Evolutionary conservation across 305 asterid species (phyloP), one percentile per base, ranked within the genome.

Genomic region (Coffea humblotiana): DNA sequence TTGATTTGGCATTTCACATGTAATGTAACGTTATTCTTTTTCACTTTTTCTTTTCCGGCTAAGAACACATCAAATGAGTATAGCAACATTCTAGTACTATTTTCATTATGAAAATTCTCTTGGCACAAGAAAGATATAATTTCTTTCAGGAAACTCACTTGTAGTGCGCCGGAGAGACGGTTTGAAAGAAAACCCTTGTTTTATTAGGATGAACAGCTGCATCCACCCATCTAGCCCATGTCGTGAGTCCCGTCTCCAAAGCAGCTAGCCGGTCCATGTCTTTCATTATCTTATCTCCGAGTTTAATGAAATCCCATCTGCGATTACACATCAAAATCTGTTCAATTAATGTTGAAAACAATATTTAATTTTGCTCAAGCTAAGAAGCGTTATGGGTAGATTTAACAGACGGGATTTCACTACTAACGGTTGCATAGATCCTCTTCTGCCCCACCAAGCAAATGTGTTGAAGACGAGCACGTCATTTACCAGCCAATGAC

Each of bases 191-290:
- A 43, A 80, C 80, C 56, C 65, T 45, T 5, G 78, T 84, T 71
- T 43, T 84, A 13, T 78, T 8, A 65, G 84, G 84, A 60, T 84
- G 49, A 58, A 84, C 40, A 51, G 52, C 74, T 8, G 71, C 2
- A 47, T 84, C 80, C 75, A 81, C 83, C 87, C 84, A 81, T 21
- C 48, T 14, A 40, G 83, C 78, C 87, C 84, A 84, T 0, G 84
- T 81, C 6, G 35, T 71, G 47, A 81, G 82, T 52, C 80, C 87
- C 9, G 8, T 74, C 48, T 29, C 64, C 40, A 84, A 49, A 69
- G 83, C 84, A 37, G 29, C 27, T 25, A 75, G 76, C 49, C 78
- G 67, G 48, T 84, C 67, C 72, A 84, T 68, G 63, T 84, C 84
- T 65, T 43, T 43, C 78, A 56, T 27, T 14, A 58, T 27, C 27